Evolutionary conservation across 345 rosid species (phyloP).

Genomic region (Ailanthus altissimus): DNA sequence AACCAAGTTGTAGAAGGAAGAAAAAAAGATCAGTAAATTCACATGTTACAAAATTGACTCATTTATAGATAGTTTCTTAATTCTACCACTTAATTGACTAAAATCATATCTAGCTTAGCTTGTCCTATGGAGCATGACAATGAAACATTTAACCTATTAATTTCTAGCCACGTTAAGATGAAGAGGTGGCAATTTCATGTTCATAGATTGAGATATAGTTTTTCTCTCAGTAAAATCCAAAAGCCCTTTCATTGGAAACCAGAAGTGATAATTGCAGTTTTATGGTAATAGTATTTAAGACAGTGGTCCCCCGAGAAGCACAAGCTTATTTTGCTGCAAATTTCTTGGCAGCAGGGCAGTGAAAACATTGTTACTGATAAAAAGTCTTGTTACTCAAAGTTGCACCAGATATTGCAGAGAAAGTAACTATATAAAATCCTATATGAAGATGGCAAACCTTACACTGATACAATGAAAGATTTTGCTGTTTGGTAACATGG

Average conservation of each 20-base stretch:
- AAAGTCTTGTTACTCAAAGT: neutral
- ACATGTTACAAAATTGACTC: conserved; percentile 11
- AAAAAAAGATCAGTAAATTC: neutral
- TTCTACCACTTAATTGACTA: neutral
- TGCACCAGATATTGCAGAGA: neutral
- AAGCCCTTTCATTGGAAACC: neutral
- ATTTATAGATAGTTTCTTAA: neutral
- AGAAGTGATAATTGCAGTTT: neutral
- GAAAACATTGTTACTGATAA: neutral
- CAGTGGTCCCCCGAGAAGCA: conserved; percentile 21
- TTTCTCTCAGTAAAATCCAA: neutral
- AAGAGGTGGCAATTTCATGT: neutral
- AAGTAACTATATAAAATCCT: neutral
- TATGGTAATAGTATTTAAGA: neutral
- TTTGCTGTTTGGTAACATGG: neutral
- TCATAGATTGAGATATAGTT: neutral
- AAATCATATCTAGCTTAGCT: neutral
- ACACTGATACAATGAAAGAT: neutral
- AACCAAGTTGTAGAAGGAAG: neutral
- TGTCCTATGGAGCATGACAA: neutral
- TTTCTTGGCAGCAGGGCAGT: neutral
- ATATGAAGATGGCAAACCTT: neutral
- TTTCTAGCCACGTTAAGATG: neutral
- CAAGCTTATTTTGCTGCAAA: conserved; percentile 1
- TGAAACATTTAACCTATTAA: neutral